Conservation (phyloP, 805 yeast species). For the Blastobotrys robertii region DNA sequence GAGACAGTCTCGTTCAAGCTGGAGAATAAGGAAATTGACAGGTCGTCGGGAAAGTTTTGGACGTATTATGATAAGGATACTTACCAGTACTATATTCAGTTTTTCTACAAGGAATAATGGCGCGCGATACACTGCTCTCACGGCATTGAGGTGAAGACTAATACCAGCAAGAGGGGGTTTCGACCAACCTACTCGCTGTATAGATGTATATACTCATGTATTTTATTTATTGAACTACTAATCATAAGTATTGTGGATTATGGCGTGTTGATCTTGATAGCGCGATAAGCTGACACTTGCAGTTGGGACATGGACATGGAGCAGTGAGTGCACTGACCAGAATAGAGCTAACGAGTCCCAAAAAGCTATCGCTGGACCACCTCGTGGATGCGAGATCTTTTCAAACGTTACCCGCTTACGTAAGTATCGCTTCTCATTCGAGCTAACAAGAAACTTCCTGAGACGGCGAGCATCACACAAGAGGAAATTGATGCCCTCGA, state of each 20-base stretch:
- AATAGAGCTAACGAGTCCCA: no score
- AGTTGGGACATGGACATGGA: no score
- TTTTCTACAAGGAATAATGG: conserved; percentile 36
- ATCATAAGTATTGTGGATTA: no score
- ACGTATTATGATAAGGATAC: conserved; percentile 66
- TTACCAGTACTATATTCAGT: conserved; percentile 59
- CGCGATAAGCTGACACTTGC: no score
- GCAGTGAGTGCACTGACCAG: no score
- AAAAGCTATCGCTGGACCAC: neutral
- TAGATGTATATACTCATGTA: no score
- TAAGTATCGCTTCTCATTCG: neutral
- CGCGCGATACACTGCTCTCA: neutral
- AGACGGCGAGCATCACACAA: neutral
- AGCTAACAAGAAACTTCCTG: conserved; percentile 1
- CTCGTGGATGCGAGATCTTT: conserved; percentile 7
- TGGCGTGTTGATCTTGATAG: no score
- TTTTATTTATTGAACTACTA: no score
- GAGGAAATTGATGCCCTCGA: conserved; percentile 17
- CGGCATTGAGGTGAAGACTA: no score
- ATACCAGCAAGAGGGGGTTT: no score
- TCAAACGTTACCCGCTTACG: conserved; percentile 6
- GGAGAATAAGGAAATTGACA: conserved; percentile 48
- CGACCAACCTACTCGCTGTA: no score
- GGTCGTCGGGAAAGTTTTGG: conserved; percentile 38
- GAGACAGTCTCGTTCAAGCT: conserved; percentile 70